Evolutionary conservation across 2,329 filamentous ascomycete genomes (phyloP).

Genomic region (Amauroascus verrucosus): DNA sequence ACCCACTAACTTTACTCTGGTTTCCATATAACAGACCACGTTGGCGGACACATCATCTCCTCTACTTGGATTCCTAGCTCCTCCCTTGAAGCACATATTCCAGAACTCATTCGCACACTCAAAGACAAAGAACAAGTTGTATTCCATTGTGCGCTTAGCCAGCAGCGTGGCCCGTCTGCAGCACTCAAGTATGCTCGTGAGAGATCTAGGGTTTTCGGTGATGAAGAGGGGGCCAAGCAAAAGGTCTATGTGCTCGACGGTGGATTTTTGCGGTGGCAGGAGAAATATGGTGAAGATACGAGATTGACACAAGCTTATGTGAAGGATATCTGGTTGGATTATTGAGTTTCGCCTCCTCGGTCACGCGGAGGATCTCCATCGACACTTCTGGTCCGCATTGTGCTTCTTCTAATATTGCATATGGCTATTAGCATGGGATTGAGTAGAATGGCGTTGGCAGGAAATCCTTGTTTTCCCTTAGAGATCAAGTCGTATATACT

Average conservation of each 20-base stretch:
- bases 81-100: constrained; percentile 64
- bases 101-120: constrained; percentile 70
- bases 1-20: not conserved
- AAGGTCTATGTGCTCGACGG: constrained; percentile 70
- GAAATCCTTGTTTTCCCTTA: not conserved
- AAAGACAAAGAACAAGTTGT: constrained; percentile 71
- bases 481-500: not conserved
- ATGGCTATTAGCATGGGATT: not conserved
- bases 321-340: constrained; percentile 70
- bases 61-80: constrained; percentile 65
- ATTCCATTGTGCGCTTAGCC: constrained; percentile 88
- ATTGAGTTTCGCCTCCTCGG: constrained; percentile 18
- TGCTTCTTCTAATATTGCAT: not conserved
- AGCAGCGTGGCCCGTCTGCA: constrained; percentile 78
- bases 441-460: not conserved
- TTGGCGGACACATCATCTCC: constrained; percentile 78
- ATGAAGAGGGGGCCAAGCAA: constrained; percentile 44
- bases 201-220: constrained; percentile 44
- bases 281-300: constrained; percentile 64
- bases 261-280: constrained; percentile 85
- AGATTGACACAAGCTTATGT: constrained; percentile 72
- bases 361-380: not conserved
- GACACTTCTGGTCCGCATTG: not conserved
- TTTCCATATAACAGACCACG: constrained; percentile 51
- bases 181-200: constrained; percentile 64